Evolutionary conservation across 1,139 yeast genomes (phyloP), one percentile per base, ranked within the genome.

Genomic region (Zygotorulaspora mrakii): DNA sequence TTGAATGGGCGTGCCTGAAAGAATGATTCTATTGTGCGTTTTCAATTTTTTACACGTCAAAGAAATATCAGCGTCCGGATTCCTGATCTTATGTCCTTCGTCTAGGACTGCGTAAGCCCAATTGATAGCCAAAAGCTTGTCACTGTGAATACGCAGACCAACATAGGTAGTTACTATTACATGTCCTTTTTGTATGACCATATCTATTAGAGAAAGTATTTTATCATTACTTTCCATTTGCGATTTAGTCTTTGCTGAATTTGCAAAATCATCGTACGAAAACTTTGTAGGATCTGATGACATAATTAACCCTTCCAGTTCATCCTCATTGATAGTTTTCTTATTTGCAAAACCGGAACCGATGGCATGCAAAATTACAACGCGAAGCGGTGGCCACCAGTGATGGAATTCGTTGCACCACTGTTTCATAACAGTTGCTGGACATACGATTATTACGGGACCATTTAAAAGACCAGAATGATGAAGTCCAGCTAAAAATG

Each of bases 351-450:
- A 82, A 1, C 96, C 98, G 1, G 88, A 70, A 0, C 99, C 98
- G 35, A 88, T 91, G 3, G 96, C 82, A 62, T 91, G 98, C 33
- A 91, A 66, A 37, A 91, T 87, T 2, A 85, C 80, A 12, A 91
- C 79, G 43, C 98, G 66, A 20, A 94, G 70, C 0, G 96, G 89
- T 1, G 98, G 97, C 97, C 97, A 91, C 98, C 98, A 91, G 35
- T 82, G 74, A 55, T 91, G 98, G 42, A 91, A 79, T 61, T 91
- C 98, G 48, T 82, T 83, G 4, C 89, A 94, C 98, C 98, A 91
- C 58, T 91, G 98, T 47, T 79, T 83, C 73, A 91, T 69, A 0
- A 91, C 96, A 0, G 98, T 91, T 0, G 98, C 97, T 0, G 98
- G 98, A 44, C 96, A 95, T 0, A 91, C 96, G 29, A 91, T 74